Conservation (phyloP, 2,329 filamentous ascomycete species). For the Diaporthe sp. region DNA sequence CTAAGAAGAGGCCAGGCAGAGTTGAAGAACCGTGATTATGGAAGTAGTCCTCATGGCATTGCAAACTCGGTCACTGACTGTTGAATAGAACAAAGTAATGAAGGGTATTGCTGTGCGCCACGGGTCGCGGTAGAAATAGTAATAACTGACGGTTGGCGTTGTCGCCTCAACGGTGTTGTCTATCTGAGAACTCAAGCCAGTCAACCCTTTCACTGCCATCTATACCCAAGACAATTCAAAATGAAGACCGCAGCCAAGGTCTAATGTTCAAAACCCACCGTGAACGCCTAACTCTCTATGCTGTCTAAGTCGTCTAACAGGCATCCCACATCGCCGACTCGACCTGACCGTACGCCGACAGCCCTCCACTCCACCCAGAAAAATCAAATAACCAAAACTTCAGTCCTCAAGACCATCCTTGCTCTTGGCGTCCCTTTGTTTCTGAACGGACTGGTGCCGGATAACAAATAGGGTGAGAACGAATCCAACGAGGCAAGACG, state of each 20-base stretch:
- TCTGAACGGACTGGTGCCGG: slow-evolving; percentile 63
- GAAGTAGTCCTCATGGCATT: neutral
- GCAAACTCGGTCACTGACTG: neutral
- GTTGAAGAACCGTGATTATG: no score
- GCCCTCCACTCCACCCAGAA: neutral
- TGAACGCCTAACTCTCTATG: slow-evolving; percentile 27
- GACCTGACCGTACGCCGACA: neutral
- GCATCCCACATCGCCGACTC: neutral
- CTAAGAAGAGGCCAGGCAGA: neutral
- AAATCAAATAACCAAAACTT: neutral
- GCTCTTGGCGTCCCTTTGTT: slow-evolving; percentile 52
- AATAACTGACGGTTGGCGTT: neutral
- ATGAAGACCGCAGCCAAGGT: neutral
- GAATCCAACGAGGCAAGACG: slow-evolving; percentile 77
- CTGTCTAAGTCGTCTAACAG: slow-evolving; percentile 26
- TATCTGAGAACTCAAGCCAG: neutral
- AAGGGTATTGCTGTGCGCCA: neutral
- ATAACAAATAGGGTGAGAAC: slow-evolving; percentile 79
- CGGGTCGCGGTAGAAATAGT: neutral
- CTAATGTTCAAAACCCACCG: neutral
- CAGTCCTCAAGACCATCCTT: slow-evolving; percentile 54
- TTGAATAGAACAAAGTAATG: neutral
- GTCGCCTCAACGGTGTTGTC: neutral
- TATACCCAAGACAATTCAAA: neutral
- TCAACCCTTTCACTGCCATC: neutral